Conservation (phyloP, 441 rosid genomes). For the Gossypium gossypioides region DNA sequence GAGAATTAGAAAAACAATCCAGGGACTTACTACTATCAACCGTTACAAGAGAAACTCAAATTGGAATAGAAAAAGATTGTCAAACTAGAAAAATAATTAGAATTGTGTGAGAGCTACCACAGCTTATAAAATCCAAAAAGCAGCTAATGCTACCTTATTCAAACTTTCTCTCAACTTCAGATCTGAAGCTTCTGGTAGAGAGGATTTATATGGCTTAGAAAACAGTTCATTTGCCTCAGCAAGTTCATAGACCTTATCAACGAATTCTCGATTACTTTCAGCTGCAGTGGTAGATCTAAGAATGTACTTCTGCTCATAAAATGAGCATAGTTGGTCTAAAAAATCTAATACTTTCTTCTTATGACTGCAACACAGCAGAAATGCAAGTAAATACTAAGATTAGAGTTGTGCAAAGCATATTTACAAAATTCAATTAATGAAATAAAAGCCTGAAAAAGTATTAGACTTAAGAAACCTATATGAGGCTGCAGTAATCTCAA, state of each 20-base stretch:
- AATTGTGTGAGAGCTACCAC: neutral
- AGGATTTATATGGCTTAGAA: conserved; percentile 45
- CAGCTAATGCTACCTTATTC: conserved; percentile 41
- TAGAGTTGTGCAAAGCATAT: conserved; percentile 3
- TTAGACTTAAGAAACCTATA: conserved; percentile 48
- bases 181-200: conserved; percentile 38
- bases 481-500: conserved; percentile 54
- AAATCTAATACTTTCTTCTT: conserved; percentile 62
- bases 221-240: conserved; percentile 66
- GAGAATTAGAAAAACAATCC: conserved; percentile 13
- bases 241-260: conserved; percentile 59
- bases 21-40: neutral
- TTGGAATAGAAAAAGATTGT: neutral
- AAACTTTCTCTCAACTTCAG: conserved; percentile 38
- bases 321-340: conserved; percentile 40
- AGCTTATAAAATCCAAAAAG: neutral
- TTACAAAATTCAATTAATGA: neutral
- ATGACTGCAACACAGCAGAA: conserved; percentile 47
- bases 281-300: conserved; percentile 5
- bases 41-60: neutral
- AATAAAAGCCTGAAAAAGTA: neutral
- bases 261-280: conserved; percentile 22
- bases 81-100: neutral
- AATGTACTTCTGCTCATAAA: neutral
- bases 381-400: conserved; percentile 13